Percentiles rank a stretch among this genome's conserved stretches.
Conservation (phyloP, 805 yeast species). For the Pichia paraexigua region DNA sequence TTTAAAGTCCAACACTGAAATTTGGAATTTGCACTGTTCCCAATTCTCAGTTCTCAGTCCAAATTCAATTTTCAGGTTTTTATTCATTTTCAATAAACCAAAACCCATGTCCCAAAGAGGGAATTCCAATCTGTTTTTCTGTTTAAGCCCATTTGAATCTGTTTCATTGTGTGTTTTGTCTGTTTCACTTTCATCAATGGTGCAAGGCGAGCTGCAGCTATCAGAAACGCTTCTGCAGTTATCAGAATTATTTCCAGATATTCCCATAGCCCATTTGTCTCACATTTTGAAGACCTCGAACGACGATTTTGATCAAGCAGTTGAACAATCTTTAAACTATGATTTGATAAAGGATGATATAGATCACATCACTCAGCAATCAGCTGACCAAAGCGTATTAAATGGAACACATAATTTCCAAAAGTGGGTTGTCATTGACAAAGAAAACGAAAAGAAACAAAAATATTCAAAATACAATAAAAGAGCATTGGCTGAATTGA, state of each 20-base stretch:
- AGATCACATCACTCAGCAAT: constrained; percentile 3
- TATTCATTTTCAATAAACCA: background rate
- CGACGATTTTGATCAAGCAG: constrained; percentile 27
- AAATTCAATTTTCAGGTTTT: background rate
- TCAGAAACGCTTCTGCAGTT: constrained; percentile 4
- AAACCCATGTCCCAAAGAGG: background rate
- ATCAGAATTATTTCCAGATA: constrained; percentile 40
- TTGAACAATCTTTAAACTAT: constrained; percentile 26
- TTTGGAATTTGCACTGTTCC: too few relatives aligned
- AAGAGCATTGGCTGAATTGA: background rate
- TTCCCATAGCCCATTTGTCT: constrained; percentile 25
- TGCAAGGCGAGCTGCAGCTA: background rate
- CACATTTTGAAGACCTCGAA: constrained; percentile 24
- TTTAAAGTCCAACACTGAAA: background rate
- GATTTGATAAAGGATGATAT: constrained; percentile 11
- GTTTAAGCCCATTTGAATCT: background rate
- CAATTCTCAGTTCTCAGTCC: background rate
- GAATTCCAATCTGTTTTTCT: background rate
- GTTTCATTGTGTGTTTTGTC: background rate
- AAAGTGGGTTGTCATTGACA: background rate
- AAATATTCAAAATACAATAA: too few relatives aligned
- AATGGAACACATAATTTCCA: background rate
- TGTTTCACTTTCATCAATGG: background rate
- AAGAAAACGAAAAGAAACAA: background rate
- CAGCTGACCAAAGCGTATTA: constrained; percentile 22